phyloP scores from a whole-genome alignment of 176 grass and related monocot species.

The Aegilops umbellulata region DNA sequence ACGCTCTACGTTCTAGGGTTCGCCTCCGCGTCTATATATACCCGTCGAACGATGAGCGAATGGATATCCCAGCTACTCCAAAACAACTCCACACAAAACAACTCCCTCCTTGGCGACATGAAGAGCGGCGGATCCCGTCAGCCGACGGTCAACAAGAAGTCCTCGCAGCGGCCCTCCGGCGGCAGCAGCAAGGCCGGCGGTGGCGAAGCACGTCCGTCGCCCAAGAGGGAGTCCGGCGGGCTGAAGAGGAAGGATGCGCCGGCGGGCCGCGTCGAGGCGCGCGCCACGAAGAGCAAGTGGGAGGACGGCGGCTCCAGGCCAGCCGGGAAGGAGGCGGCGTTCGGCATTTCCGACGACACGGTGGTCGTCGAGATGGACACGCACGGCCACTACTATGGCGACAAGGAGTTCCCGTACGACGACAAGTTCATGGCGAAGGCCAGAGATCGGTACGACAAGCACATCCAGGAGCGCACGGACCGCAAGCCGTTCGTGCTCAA shows the following conservation, averaged over 20 bases:
- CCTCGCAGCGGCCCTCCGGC: neutral
- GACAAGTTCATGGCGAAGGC: neutral
- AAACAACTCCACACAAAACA: neutral
- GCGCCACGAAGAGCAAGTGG: neutral
- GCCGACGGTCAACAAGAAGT: neutral
- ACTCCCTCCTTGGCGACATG: neutral
- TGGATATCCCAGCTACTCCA: neutral
- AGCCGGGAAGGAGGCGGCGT: neutral
- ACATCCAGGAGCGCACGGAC: neutral
- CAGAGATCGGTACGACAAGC: neutral
- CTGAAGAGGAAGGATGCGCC: too few relatives aligned
- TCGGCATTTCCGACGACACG: neutral
- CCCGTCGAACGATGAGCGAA: too few relatives aligned
- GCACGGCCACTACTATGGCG: neutral
- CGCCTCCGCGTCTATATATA: neutral
- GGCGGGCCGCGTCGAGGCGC: neutral
- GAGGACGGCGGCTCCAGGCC: neutral
- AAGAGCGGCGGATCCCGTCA: neutral
- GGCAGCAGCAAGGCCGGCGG: neutral
- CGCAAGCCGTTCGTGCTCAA: neutral
- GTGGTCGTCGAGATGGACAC: neutral
- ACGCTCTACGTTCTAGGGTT: neutral
- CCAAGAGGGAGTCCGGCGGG: neutral
- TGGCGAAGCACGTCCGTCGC: neutral
- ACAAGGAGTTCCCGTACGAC: neutral